Evolutionary conservation across 2,329 filamentous ascomycete genomes (phyloP).

Genomic region (Penicillium fuscoglaucum): DNA sequence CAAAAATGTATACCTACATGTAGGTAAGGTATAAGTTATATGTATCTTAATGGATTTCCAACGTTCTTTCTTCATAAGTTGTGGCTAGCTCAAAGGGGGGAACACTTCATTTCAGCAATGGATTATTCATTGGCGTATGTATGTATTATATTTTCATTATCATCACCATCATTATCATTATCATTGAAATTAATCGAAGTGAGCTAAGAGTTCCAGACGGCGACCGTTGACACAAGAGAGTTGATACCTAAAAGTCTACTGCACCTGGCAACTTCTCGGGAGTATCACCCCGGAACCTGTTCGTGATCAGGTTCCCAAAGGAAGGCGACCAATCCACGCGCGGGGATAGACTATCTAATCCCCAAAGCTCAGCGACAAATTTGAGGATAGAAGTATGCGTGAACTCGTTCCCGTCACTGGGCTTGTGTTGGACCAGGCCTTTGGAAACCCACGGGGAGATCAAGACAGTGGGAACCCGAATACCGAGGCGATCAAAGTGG

Average conservation of each 20-base stretch:
- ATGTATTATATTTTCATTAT: neutral
- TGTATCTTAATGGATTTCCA: too few species aligned
- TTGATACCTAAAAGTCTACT: slow-evolving; percentile 22
- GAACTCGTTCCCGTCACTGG: slow-evolving; percentile 43
- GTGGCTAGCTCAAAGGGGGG: too few species aligned
- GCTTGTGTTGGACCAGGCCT: slow-evolving; percentile 44
- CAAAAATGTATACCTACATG: too few species aligned
- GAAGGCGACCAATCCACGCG: slow-evolving; percentile 42
- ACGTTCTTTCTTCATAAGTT: neutral
- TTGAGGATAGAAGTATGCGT: slow-evolving; percentile 48
- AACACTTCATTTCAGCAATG: too few species aligned
- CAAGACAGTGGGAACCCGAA: slow-evolving; percentile 34
- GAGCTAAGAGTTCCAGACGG: neutral
- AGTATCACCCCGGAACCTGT: slow-evolving; percentile 28
- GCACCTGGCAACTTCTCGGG: slow-evolving; percentile 28
- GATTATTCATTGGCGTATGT: neutral
- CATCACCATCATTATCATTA: neutral
- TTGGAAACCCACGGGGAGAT: slow-evolving; percentile 45
- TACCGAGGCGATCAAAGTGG: slow-evolving; percentile 34
- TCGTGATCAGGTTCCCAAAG: slow-evolving; percentile 36
- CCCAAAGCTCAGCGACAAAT: slow-evolving; percentile 47
- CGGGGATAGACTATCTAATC: slow-evolving; percentile 40
- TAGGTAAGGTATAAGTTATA: too few species aligned
- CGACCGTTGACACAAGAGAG: neutral
- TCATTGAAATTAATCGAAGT: neutral